Conservation (phyloP, 495 filamentous ascomycete species). For the Aspergillus cavernicola region DNA sequence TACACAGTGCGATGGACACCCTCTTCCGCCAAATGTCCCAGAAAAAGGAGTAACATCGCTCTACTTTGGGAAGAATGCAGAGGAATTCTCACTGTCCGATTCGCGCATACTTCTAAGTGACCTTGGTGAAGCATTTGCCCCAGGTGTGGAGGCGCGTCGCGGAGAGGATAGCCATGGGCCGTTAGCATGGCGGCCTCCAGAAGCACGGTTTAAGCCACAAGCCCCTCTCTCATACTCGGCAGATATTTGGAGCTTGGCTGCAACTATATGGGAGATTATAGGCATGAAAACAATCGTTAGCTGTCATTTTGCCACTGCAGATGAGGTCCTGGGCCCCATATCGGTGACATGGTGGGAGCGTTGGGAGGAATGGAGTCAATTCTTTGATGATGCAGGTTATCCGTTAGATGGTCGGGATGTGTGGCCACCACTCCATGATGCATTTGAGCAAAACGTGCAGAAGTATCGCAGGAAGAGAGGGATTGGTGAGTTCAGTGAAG, state of each 20-base stretch:
- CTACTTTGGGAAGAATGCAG: constrained; percentile 26
- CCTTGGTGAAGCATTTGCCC: constrained; percentile 34
- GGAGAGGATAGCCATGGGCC: constrained; percentile 33
- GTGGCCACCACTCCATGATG: constrained; percentile 25
- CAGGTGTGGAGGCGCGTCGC: constrained; percentile 17
- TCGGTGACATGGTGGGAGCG: constrained; percentile 28
- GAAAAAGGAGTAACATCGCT: background rate
- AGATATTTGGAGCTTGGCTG: constrained; percentile 38
- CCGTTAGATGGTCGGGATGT: constrained; percentile 15
- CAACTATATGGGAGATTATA: constrained; percentile 35
- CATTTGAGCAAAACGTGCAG: constrained; percentile 30
- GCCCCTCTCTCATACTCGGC: constrained; percentile 25
- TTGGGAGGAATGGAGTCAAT: constrained; percentile 25
- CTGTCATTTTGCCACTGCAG: constrained; percentile 21
- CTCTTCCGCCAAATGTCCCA: constrained; percentile 1
- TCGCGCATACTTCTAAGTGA: constrained; percentile 27
- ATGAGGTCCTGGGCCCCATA: constrained; percentile 31
- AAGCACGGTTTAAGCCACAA: constrained; percentile 29
- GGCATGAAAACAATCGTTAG: constrained; percentile 34
- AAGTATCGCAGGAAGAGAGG: constrained; percentile 21
- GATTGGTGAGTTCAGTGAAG: constrained; percentile 10
- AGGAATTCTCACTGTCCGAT: constrained; percentile 26
- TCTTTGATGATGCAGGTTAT: constrained; percentile 24
- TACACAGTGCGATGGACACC: constrained; percentile 14
- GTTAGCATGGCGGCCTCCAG: constrained; percentile 26